Conservation (phyloP, 1,139 yeast species). For the Hemisphaericaspora xylofermentans region DNA sequence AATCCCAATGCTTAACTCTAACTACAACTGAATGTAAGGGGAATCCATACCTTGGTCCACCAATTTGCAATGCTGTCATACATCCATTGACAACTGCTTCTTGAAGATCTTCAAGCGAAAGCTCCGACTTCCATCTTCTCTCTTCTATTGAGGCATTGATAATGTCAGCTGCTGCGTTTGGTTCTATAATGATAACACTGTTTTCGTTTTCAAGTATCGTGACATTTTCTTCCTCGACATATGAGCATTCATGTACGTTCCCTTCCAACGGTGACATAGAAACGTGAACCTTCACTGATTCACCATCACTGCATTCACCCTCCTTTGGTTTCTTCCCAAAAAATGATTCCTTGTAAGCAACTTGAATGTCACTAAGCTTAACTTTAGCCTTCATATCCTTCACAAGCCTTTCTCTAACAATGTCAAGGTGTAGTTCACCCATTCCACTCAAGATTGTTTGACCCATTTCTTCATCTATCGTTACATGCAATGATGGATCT, state of each 20-base stretch:
- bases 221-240: slow-evolving; percentile 42
- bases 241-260: slow-evolving; percentile 31
- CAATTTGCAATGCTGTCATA: slow-evolving; percentile 73
- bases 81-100: slow-evolving; percentile 58
- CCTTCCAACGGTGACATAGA: slow-evolving; percentile 56
- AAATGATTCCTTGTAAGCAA: slow-evolving; percentile 82
- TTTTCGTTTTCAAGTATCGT: slow-evolving; percentile 35
- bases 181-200: slow-evolving; percentile 35
- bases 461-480: slow-evolving; percentile 77
- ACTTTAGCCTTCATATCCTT: slow-evolving; percentile 82
- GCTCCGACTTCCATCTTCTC: slow-evolving; percentile 52
- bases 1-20: slow-evolving; percentile 47
- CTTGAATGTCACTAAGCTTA: slow-evolving; percentile 77
- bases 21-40: slow-evolving; percentile 66
- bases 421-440: slow-evolving; percentile 94
- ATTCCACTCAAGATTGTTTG: slow-evolving; percentile 88
- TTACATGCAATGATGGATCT: slow-evolving; percentile 42
- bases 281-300: slow-evolving; percentile 31
- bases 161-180: slow-evolving; percentile 27
- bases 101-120: slow-evolving; percentile 48
- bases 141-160: slow-evolving; percentile 30
- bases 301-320: slow-evolving; percentile 16
- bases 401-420: slow-evolving; percentile 73
- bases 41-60: slow-evolving; percentile 66
- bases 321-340: slow-evolving; percentile 10